A percentile compares a stretch with the other conserved stretches of the same genome.
Conservation (phyloP, 129 eudicot genomes). For the Flaveria bidentis region DNA sequence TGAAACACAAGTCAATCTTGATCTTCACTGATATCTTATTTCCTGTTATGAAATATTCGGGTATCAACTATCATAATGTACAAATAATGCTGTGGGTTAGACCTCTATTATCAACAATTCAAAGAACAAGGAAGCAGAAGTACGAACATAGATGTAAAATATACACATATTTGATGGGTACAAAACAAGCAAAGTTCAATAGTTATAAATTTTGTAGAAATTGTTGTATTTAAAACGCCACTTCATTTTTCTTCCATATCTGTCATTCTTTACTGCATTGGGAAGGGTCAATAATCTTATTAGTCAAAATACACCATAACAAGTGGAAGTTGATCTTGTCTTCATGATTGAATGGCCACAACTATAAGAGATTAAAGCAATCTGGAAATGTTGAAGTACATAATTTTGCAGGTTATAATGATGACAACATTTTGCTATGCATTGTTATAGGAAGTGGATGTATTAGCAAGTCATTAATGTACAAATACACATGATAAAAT, state of each 20-base stretch:
- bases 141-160: too few species aligned
- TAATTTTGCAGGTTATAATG: not conserved
- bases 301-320: too few species aligned
- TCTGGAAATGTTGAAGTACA: not conserved
- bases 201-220: not conserved
- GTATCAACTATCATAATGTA: not conserved
- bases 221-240: too few species aligned
- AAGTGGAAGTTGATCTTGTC: too few species aligned
- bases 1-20: too few species aligned
- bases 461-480: slow-evolving; percentile 11
- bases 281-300: too few species aligned
- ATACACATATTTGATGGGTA: not conserved
- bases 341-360: too few species aligned
- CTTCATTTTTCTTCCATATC: too few species aligned
- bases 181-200: not conserved
- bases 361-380: not conserved
- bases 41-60: not conserved
- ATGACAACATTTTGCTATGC: slow-evolving; percentile 2
- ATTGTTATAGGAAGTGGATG: not conserved
- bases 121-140: not conserved
- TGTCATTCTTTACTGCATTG: too few species aligned
- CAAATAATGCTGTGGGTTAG: not conserved
- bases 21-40: not conserved
- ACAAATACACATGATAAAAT: not conserved
- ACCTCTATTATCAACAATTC: not conserved